phyloP scores from a whole-genome alignment of 352 stramenopile species.

The Pilasporangium apinafurcum region DNA sequence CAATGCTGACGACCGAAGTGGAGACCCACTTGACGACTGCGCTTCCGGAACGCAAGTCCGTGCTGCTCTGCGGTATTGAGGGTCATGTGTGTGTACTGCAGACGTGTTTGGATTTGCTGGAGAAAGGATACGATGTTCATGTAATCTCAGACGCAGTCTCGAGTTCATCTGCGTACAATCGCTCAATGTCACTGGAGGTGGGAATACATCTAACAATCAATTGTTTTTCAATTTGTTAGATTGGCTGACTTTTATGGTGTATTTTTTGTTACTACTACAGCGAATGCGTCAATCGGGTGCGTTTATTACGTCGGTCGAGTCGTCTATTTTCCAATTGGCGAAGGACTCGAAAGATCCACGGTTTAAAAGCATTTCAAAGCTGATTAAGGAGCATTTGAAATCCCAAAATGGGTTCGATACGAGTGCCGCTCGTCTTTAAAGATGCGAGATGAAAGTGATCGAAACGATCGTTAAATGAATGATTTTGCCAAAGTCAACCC shows the following conservation, averaged over 20 bases:
- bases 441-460: no score
- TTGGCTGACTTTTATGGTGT: background rate
- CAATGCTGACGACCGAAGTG: constrained; percentile 95
- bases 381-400: constrained; percentile 93
- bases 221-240: background rate
- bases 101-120: constrained; percentile 95
- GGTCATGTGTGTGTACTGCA: constrained; percentile 93
- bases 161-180: constrained; percentile 83
- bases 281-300: constrained; percentile 91
- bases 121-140: constrained; percentile 95
- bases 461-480: no score
- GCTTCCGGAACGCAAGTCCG: constrained; percentile 55
- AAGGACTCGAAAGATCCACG: constrained; percentile 86
- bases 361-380: constrained; percentile 91
- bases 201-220: no score
- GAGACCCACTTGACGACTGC: constrained; percentile 54
- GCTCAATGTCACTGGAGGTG: constrained; percentile 88
- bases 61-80: constrained; percentile 97
- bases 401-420: constrained; percentile 50
- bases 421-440: constrained; percentile 4
- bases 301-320: constrained; percentile 95
- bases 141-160: constrained; percentile 95
- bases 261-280: constrained; percentile 12
- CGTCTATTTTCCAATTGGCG: constrained; percentile 94
- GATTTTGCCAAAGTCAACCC: no score